phyloP scores from a whole-genome alignment of 225 moss, liverwort and hornwort genomes.

The Thuidium tamariscinum region DNA sequence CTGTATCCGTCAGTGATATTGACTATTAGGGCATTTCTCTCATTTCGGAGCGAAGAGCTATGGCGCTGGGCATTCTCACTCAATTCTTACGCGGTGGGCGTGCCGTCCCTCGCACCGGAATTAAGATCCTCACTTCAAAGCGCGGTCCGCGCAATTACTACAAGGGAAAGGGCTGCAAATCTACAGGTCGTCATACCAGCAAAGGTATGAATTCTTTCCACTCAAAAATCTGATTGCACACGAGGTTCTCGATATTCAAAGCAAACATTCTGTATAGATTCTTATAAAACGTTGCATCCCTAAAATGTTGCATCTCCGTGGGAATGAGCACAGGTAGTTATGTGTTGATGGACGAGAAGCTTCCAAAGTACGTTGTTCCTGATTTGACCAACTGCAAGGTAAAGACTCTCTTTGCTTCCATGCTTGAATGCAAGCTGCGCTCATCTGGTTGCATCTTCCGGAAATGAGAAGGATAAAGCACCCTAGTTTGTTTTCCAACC shows the following conservation, averaged over 20 bases:
- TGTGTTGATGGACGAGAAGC: slow-evolving; percentile 69
- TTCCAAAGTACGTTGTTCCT: slow-evolving; percentile 61
- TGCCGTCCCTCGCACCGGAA: slow-evolving; percentile 48
- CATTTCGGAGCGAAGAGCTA: background rate
- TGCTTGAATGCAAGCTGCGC: background rate
- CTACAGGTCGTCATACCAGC: slow-evolving; percentile 79
- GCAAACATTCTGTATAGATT: background rate
- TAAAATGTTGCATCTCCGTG: background rate
- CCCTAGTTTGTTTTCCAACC: background rate
- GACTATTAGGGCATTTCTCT: background rate
- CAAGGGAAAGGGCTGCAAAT: slow-evolving; percentile 88
- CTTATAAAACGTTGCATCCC: background rate
- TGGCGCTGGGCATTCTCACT: slow-evolving; percentile 64
- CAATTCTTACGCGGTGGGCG: slow-evolving; percentile 56
- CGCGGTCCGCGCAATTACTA: slow-evolving; percentile 76
- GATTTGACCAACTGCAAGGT: slow-evolving; percentile 76
- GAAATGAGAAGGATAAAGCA: background rate
- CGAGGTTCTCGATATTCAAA: background rate
- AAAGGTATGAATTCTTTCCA: slow-evolving; percentile 28
- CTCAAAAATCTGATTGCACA: background rate
- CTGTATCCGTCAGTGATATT: background rate
- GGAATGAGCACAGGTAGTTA: slow-evolving; percentile 35
- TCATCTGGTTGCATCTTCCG: background rate
- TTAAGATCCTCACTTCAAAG: slow-evolving; percentile 70
- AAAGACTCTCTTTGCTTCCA: background rate